Percentiles rank a stretch among this genome's conserved stretches.
phyloP scores from a whole-genome alignment of 345 rosid genomes.

The Zanthoxylum bungeanum region DNA sequence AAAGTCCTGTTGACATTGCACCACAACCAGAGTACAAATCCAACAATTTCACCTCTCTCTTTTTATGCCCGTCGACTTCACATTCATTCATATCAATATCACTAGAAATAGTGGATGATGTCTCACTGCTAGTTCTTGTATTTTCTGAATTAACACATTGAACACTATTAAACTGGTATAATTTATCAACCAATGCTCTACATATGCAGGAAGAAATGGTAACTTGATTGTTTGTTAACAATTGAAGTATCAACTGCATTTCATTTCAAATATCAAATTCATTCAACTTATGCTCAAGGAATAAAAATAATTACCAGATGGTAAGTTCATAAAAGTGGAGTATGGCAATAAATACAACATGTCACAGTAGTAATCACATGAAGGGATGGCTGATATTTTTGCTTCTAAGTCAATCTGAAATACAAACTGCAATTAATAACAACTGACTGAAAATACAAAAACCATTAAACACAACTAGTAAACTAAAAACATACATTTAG shows the following conservation, averaged over 20 bases:
- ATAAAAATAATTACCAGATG: constrained; percentile 21
- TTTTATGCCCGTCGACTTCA: not conserved
- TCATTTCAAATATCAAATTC: not conserved
- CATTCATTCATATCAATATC: constrained; percentile 27
- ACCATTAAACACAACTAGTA: not conserved
- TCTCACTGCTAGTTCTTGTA: constrained; percentile 27
- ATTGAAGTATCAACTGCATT: not conserved
- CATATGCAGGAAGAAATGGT: not conserved
- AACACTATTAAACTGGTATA: not conserved
- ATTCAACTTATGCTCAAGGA: not conserved
- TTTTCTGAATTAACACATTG: too few relatives aligned
- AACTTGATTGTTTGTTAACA: constrained; percentile 8
- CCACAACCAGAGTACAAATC: constrained; percentile 89
- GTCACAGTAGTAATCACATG: constrained; percentile 59
- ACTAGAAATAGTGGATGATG: constrained; percentile 54
- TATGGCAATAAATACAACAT: constrained; percentile 51
- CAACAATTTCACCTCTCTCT: constrained; percentile 37
- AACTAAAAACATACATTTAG: constrained; percentile 33
- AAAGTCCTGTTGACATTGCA: constrained; percentile 84
- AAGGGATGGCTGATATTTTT: constrained; percentile 15
- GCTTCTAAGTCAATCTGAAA: constrained; percentile 44
- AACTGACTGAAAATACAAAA: not conserved
- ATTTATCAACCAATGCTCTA: not conserved
- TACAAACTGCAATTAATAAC: not conserved
- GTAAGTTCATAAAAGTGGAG: constrained; percentile 45